Evolutionary conservation across 106 monocot species (phyloP).

Genomic region (Gastrodia elata): DNA sequence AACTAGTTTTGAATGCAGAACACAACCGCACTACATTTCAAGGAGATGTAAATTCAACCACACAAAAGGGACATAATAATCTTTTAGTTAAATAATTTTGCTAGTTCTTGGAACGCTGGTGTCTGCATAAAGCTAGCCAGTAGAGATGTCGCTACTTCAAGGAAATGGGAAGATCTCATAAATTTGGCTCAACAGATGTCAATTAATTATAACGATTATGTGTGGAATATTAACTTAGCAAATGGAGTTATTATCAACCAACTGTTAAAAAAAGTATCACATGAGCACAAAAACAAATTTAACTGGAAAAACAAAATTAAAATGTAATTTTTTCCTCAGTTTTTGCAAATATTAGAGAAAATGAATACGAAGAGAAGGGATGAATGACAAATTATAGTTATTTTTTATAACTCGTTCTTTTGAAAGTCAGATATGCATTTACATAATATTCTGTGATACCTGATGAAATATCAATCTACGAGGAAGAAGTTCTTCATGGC

Average conservation of each 20-base stretch:
- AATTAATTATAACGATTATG: not conserved
- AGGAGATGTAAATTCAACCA: not conserved
- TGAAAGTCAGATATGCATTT: not conserved
- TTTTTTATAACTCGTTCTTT: not conserved
- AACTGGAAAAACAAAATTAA: not conserved
- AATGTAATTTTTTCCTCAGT: not conserved
- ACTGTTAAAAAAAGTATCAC: not conserved
- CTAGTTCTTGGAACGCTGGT: not conserved
- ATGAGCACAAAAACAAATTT: not conserved
- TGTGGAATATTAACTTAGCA: not conserved
- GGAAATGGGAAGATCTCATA: not conserved
- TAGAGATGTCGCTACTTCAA: not conserved
- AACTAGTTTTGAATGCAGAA: not conserved
- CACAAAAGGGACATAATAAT: not conserved
- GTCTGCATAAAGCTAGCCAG: not conserved
- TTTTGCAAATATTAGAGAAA: not conserved
- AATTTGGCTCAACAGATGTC: not conserved
- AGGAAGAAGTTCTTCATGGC: constrained; percentile 82
- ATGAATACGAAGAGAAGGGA: not conserved
- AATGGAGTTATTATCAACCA: not conserved
- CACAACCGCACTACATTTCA: not conserved
- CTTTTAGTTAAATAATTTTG: not conserved
- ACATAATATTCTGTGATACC: constrained; percentile 27
- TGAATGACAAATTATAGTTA: not conserved
- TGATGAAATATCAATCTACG: constrained; percentile 81